Evolutionary conservation across 352 stramenopile species (phyloP), one percentile per base, ranked within the genome.

Genomic region (Phytophthora foliorum): DNA sequence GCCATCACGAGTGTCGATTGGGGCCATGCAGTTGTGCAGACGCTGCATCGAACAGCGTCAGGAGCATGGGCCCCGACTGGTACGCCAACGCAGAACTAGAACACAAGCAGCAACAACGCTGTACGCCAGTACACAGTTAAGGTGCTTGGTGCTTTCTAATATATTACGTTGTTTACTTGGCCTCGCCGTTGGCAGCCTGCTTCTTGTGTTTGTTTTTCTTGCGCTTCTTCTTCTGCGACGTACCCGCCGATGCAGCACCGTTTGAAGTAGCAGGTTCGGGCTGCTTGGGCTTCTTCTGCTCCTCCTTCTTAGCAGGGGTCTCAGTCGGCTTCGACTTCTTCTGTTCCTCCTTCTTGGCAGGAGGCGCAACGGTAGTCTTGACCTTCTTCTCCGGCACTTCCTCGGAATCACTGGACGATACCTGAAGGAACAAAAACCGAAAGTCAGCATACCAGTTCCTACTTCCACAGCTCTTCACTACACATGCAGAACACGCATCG

Each of bases 1-100:
- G 79, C 79, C 25, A 85, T 92, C 57, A 78, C 77, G 49, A 87
- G 75, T 53, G 74, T 79, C 11, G 78, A 92, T 50, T 87, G 81
- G 84, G 62, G 74, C 9, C 57, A 82, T 27, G 44, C 63, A 34
- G 68, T 75, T 5, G 63, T 84, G 6, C 58, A 87, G 36, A 69
- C 67, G 11, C 56, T 89, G n/a, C 57, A 88, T 13, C 64, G 66
- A 14, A 69, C 62, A 2, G 38, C 67, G 13, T 74, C 69, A 39
- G 73, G 74, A 16, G 56, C 54, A 3, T 84, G 73, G 75, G 41
- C 56, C 8, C 42, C 54, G 7, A 45, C 39, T n/a, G 14, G 13
- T n/a, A 31, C 58, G 21, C 36, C 57, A 6, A 41, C 44, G 19
- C 55, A 56, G 53, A 64, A 6, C 11, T 68, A 65, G 24, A 41